Base-by-base conservation (phyloP, 208 protist species). In the Strigomonas culicis region DNA sequence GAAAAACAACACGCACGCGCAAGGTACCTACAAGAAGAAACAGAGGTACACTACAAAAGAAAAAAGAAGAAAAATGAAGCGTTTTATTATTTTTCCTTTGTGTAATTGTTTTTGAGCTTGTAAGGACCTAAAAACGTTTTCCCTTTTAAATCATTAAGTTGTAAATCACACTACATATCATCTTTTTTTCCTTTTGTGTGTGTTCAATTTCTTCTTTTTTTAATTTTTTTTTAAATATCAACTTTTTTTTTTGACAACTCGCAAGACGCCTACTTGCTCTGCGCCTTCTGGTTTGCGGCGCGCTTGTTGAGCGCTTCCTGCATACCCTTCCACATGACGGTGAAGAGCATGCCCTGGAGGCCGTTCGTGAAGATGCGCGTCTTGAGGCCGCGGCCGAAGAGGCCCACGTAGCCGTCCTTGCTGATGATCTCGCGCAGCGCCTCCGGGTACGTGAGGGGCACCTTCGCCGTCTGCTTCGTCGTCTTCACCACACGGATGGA, bases 401-500 rank as follows among this genome's bases (percentile, higher is more conserved):
- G 39, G 22, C 66, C 58, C 3, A 59, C 50, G 27, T 59, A 71
- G 50, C 58, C 58, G 39, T 71, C 66, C 58, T 63, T 65, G 11
- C 41, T 31, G 2, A 64, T 2, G 8, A 64, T 34, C 49, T 71
- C 58, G 36, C 32, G 32, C 10, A 63, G 27, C 52, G 58, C 58
- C 39, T 63, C 32, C 36, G 36, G 34, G 66, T 71, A 63, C 19
- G 66, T 60, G 47, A 71, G 22, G n/a, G 53, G 46, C 11, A 34
- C 58, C 31, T 30, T 46, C 2, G 39, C 34, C 4, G 64, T 70
- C 47, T 70, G 64, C 64, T 70, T 70, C 4, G 64, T 63, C 43
- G 64, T 70, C 64, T 70, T 70, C 21, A 70, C 49, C n/a, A 70
- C 64, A 57, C 64, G 64, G 41, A 70, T 60, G 8, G 64, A 70